Base-by-base conservation (phyloP, 352 stramenopile species). In the Pythium dissotocum region DNA sequence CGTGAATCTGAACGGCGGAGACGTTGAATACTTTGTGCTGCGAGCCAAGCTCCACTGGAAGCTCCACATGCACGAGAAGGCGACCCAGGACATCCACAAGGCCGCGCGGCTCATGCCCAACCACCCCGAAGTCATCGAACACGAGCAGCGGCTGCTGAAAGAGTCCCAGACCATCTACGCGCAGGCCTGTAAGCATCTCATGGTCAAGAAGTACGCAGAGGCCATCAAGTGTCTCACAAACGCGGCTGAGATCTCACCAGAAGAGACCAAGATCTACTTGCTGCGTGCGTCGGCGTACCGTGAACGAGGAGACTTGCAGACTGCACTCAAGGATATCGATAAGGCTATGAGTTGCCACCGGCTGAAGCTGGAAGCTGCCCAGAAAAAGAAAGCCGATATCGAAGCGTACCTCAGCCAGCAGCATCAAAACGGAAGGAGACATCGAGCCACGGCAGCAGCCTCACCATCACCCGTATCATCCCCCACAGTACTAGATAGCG, bases 1-100 rank as follows among this genome's bases (percentile, higher is more conserved):
- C 44, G 86, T 93, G 26, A 90, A 83, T 40, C 71, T 95, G 36
- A 90, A 95, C 49, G 76, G 69, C 13, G 67, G 72, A 6, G 85
- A 96, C 48, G 86, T 89, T 71, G 87, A 94, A 75, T 93, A 92
- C 61, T 90, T 92, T 71, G 82, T 94, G 24, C 69, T 96, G 58
- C 82, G 88, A 0, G 85, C 86, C 24, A 93, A 93, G 67, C 72
- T 96, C 13, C 85, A 92, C 58, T 92, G 87, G 87, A 77, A 76
- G 36, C 77, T 94, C 26, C 82, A 91, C 57, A 79, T 91, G 75
- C 84, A 91, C 52, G 84, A 93, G 44, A 87, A 87, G 60, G 86
- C 84, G 18, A 88, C 67, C 4, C 80, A 76, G 38, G 85, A 93
- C 65, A 93, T 93, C 46, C 63, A 78, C 10, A 77, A 75, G 18